Evolutionary conservation across 2,329 filamentous ascomycete genomes (phyloP).

Genomic region (Sporothrix euskadiensis): DNA sequence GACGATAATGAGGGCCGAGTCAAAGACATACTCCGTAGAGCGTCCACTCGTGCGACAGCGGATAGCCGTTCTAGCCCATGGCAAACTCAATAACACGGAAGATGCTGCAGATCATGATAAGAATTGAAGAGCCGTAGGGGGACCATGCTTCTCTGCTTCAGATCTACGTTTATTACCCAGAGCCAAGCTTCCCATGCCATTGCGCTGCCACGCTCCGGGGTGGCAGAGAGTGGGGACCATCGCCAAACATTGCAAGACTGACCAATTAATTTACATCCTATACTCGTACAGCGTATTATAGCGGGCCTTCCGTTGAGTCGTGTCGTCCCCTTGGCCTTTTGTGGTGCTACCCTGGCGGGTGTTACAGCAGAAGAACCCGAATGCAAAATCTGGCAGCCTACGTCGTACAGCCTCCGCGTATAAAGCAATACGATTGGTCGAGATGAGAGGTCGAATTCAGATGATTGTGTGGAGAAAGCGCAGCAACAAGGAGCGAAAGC

Average conservation of each 20-base stretch:
- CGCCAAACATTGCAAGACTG: not conserved
- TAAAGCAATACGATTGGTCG: not conserved
- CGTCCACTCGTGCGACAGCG: slow-evolving; percentile 37
- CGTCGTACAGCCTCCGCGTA: not conserved
- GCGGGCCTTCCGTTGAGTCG: not conserved
- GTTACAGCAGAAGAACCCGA: not conserved
- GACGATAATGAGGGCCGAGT: slow-evolving; percentile 36
- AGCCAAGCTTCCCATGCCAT: not conserved
- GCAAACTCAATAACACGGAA: slow-evolving; percentile 46
- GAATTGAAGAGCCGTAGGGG: slow-evolving; percentile 30
- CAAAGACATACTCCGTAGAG: slow-evolving; percentile 42
- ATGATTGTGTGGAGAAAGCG: not conserved
- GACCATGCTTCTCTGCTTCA: not conserved
- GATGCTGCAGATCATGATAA: slow-evolving; percentile 44
- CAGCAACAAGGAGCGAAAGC: not conserved
- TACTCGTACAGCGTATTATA: not conserved
- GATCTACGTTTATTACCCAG: not conserved
- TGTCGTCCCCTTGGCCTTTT: not conserved
- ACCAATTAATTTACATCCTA: slow-evolving; percentile 20
- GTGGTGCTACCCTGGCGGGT: not conserved
- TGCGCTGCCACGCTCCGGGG: not conserved
- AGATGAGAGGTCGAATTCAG: not conserved
- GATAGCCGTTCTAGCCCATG: slow-evolving; percentile 37
- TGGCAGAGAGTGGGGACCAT: not conserved
- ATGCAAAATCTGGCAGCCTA: slow-evolving; percentile 9